These are phyloP conservation scores for Cicer cuneatum DNA, from an alignment of 306 rosid species.

Conservation along the genomic window DNA sequence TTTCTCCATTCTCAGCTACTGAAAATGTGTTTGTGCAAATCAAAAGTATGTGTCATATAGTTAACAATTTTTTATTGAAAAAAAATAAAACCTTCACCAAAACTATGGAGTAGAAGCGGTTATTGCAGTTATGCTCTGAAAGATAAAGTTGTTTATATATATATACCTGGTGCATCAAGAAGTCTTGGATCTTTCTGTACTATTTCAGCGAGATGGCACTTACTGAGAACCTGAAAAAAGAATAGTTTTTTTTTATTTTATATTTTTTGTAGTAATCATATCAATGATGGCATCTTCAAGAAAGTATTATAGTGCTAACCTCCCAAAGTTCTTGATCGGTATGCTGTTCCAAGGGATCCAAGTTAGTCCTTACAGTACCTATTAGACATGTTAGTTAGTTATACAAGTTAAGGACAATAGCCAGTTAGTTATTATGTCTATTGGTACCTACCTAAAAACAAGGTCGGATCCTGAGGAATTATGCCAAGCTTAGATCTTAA, in stretches of 20 bases:
- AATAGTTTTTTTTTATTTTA: not conserved
- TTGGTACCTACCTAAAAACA: constrained; percentile 52
- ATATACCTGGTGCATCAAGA: constrained; percentile 85
- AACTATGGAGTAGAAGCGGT: not conserved
- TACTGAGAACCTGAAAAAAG: constrained; percentile 69
- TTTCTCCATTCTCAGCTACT: constrained; percentile 95
- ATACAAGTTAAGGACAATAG: no score
- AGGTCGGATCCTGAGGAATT: constrained; percentile 80
- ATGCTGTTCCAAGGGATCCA: constrained; percentile 75
- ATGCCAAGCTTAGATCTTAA: constrained; percentile 77
- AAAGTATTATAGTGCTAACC: constrained; percentile 52
- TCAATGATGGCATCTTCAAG: not conserved
- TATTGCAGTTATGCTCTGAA: constrained; percentile 5
- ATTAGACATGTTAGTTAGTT: no score
- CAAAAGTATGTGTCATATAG: not conserved
- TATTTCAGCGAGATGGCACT: constrained; percentile 76
- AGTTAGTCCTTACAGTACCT: constrained; percentile 67
- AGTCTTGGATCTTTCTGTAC: constrained; percentile 66
- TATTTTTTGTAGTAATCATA: constrained; percentile 1
- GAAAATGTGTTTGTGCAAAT: constrained; percentile 32
- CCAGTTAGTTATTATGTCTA: no score
- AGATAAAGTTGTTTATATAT: constrained; percentile 13
- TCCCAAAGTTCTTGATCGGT: constrained; percentile 73
- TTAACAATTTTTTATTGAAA: not conserved
- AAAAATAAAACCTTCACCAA: not conserved